Evolutionary conservation across 371 early-diverging fungal species (phyloP).

Genomic region (Blakeslea trispora): DNA sequence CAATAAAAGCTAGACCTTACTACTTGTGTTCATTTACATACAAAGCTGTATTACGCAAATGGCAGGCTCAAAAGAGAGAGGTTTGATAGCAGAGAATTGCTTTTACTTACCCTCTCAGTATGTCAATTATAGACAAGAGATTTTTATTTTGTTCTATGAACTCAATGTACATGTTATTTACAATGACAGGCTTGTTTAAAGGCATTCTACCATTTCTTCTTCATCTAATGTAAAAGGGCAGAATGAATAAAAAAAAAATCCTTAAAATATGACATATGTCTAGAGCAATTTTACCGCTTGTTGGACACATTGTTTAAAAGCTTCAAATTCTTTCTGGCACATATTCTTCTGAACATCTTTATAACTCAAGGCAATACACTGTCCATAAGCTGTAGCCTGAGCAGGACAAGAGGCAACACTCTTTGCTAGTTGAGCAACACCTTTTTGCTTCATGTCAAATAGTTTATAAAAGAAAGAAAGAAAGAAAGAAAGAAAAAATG

Average conservation of each 20-base stretch:
- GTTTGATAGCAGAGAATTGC: too few relatives aligned
- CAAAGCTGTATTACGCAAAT: too few relatives aligned
- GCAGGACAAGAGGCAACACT: conserved; percentile 47
- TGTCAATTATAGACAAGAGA: too few relatives aligned
- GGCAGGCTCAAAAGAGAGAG: too few relatives aligned
- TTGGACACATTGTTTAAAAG: conserved; percentile 63
- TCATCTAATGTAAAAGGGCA: conserved; percentile 12
- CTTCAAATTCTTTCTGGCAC: conserved; percentile 60
- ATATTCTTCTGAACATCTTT: conserved; percentile 58
- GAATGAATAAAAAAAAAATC: not conserved
- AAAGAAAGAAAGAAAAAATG: conserved; percentile 2
- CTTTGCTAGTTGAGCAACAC: conserved; percentile 37
- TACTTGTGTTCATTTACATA: too few relatives aligned
- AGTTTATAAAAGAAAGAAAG: conserved; percentile 10
- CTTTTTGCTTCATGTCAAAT: conserved; percentile 24
- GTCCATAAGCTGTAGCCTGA: conserved; percentile 57
- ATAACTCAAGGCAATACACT: conserved; percentile 55
- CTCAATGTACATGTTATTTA: not conserved
- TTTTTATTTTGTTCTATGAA: not conserved
- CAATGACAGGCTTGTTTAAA: not conserved
- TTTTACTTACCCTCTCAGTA: too few relatives aligned
- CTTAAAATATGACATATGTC: too few relatives aligned
- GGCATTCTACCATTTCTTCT: conserved; percentile 20
- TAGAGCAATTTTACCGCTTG: conserved; percentile 46
- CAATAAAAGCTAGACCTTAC: too few relatives aligned